Base-by-base conservation (phyloP, 2,329 filamentous ascomycete species). In the Monilinia vaccinii-corymbosi region DNA sequence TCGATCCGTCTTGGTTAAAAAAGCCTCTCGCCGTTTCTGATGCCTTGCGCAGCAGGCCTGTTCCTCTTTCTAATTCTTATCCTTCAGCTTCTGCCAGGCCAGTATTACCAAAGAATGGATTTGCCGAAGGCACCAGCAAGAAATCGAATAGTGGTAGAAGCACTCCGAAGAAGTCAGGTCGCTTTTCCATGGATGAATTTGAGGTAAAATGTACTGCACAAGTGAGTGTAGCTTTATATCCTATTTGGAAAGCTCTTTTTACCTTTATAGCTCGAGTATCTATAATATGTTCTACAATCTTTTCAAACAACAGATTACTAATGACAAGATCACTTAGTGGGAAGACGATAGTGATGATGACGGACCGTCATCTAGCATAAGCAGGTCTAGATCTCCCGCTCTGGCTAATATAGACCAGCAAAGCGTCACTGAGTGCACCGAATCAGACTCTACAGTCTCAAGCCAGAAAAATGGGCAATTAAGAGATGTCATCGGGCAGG, bases 81-180 rank as follows among this genome's bases (percentile, higher is more conserved):
- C n/a, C 40, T 21, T 21, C n/a, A 36, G 34, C 34, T 36, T 14
- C 34, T 14, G 13, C 5, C 9, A 36, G 9, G 34, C 10, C 34
- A 36, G 14, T 14, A 36, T 14, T 11, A 11, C 34, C 34, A 36
- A 36, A 36, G 1, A 36, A 36, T 4, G 34, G 14, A 14, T 14
- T 11, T 3, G 13, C 6, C 3, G n/a, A 14, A 18, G 11, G 16
- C n/a, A 25, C 38, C 38, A 49, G 21, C 11, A 48, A 56, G 28
- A 60, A 53, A 49, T 38, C 61, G 4, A 63, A 67, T 44, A 49
- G 49, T 11, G n/a, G 66, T 23, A 66, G 65, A 44, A 40, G 36
- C 1, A 46, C 45, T 21, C 3, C 8, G 18, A 44, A 16, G 4
- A 53, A 42, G 21, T 4, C 25, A 1, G 25, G n/a, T 21, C 25